phyloP scores from a whole-genome alignment of 148 eudicot species.

The Fallopia convolvulus region DNA sequence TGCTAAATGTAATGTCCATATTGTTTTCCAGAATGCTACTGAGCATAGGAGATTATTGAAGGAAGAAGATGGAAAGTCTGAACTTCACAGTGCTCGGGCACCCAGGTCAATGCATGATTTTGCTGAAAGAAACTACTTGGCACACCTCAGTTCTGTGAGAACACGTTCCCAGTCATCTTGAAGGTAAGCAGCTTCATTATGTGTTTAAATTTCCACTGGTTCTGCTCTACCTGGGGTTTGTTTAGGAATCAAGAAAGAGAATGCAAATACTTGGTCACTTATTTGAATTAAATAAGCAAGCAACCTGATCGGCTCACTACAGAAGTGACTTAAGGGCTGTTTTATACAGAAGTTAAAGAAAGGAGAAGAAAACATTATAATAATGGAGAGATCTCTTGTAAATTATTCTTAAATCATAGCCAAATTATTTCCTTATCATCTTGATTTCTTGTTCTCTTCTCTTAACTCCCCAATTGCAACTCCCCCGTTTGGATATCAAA shows the following conservation, averaged over 20 bases:
- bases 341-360: not conserved
- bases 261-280: not conserved
- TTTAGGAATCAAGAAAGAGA: not conserved
- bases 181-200: slow-evolving; percentile 2
- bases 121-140: slow-evolving; percentile 85
- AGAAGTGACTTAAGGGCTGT: not conserved
- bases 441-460: no score
- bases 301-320: not conserved
- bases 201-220: not conserved
- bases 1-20: not conserved
- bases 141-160: slow-evolving; percentile 55
- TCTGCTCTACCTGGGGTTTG: not conserved
- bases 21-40: slow-evolving; percentile 53
- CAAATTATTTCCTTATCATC: no score
- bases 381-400: no score
- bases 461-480: no score
- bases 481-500: no score
- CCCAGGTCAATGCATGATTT: slow-evolving; percentile 81
- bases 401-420: no score
- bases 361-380: no score
- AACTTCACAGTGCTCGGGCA: slow-evolving; percentile 47
- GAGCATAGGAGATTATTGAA: slow-evolving; percentile 58
- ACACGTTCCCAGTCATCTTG: slow-evolving; percentile 14
- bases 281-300: not conserved
- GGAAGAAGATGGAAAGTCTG: slow-evolving; percentile 50